Base-by-base conservation (phyloP, 192 early-diverging fungal genomes). In the Lobosporangium transversale region DNA sequence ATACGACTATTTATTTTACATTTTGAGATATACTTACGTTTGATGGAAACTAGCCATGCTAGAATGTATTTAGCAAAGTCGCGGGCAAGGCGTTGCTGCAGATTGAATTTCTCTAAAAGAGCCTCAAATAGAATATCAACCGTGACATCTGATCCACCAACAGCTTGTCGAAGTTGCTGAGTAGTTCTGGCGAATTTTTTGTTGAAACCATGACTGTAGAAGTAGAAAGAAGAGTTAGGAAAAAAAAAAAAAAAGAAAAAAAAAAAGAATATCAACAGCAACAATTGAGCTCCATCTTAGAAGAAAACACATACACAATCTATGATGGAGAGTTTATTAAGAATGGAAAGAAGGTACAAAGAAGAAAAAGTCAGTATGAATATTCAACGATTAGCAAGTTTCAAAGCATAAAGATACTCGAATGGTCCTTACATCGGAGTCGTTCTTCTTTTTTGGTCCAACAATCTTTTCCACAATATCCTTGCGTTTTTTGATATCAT, bases 391-490 rank as follows among this genome's bases (percentile, higher is more conserved):
- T n/a, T n/a, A n/a, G n/a, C n/a, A n/a, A n/a, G n/a, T n/a, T n/a
- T n/a, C n/a, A n/a, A n/a, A n/a, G n/a, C n/a, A n/a, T n/a, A n/a
- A n/a, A n/a, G n/a, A n/a, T n/a, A n/a, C n/a, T n/a, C n/a, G n/a
- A n/a, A n/a, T n/a, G n/a, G n/a, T n/a, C n/a, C 89, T 81, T 82
- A 92, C 87, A 87, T 90, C 84, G 3, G 88, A 82, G 67, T 94
- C 92, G 4, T 80, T 70, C 58, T 83, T 86, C 42, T 84, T 85
- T 53, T 91, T 92, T 20, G 85, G 86, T 23, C 90, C 89, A 1
- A 95, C 89, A 68, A 93, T 91, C 68, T 92, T 92, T 51, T 94
- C 92, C 5, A 94, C 90, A 54, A 93, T 89, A 74, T 93, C 94
- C 62, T 93, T 94, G n/a, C 93, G 84, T 53, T 89, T 86, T 68